Conservation (phyloP, 768 basidiomycete genomes). For the Suillus weaverae region DNA sequence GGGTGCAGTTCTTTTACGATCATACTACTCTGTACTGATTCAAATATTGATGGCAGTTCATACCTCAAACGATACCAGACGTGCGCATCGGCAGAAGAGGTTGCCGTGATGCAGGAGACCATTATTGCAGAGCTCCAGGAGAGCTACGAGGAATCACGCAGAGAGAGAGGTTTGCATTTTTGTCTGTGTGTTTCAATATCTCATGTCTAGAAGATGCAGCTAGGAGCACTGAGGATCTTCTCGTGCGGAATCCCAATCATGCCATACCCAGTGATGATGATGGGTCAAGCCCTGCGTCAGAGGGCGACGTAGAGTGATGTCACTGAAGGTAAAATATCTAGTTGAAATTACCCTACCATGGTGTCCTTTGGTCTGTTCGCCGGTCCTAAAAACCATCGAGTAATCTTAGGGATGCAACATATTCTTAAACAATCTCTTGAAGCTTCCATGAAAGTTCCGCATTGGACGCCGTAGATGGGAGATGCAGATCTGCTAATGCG, state of each 20-base stretch:
- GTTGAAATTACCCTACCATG: not conserved
- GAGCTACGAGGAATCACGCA: slow-evolving; percentile 58
- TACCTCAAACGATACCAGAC: slow-evolving; percentile 76
- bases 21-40: not conserved
- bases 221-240: slow-evolving; percentile 55
- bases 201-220: slow-evolving; percentile 18
- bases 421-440: not conserved
- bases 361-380: not conserved
- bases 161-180: slow-evolving; percentile 44
- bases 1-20: slow-evolving; percentile 38
- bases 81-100: slow-evolving; percentile 62
- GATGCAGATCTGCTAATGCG: not conserved
- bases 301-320: not conserved
- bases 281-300: not conserved
- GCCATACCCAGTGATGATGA: slow-evolving; percentile 7
- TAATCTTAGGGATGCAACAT: not conserved
- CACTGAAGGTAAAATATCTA: not conserved
- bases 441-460: not conserved
- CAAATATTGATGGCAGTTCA: slow-evolving; percentile 9
- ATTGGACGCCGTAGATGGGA: not conserved
- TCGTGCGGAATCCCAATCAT: slow-evolving; percentile 73
- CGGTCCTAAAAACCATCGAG: too few relatives aligned
- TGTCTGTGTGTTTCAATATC: not conserved
- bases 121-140: slow-evolving; percentile 71
- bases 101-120: slow-evolving; percentile 59